A percentile compares a stretch with the other conserved stretches of the same genome.
phyloP scores from a whole-genome alignment of 495 filamentous ascomycete species.

The Extremus antarcticus region DNA sequence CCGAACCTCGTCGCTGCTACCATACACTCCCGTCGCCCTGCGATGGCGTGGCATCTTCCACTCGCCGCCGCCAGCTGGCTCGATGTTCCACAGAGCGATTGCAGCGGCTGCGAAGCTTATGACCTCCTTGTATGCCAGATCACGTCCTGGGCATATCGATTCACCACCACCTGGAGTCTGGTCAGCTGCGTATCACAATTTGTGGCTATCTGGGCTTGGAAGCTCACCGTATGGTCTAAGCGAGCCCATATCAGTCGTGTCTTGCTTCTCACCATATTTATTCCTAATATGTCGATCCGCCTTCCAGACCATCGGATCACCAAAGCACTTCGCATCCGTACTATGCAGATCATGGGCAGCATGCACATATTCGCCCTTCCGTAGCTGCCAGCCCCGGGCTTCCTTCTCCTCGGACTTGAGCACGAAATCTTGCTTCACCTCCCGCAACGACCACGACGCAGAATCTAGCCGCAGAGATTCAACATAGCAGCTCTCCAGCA shows the following conservation, averaged over 20 bases:
- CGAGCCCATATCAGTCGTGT: conserved; percentile 20
- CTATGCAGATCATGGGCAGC: conserved; percentile 42
- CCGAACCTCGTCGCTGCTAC: conserved; percentile 21
- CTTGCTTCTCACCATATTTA: conserved; percentile 22
- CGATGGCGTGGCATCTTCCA: conserved; percentile 27
- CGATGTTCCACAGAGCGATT: conserved; percentile 33
- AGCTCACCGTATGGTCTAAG: conserved; percentile 36
- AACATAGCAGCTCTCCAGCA: conserved; percentile 44
- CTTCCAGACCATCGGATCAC: conserved; percentile 40
- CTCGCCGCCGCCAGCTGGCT: conserved; percentile 20
- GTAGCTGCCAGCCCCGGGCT: conserved; percentile 33
- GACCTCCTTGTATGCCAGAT: conserved; percentile 30
- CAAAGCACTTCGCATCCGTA: conserved; percentile 38
- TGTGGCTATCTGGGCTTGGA: neutral
- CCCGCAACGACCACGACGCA: conserved; percentile 36
- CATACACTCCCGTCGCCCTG: conserved; percentile 23
- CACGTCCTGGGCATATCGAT: conserved; percentile 26
- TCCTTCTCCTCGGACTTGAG: conserved; percentile 35
- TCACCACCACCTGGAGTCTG: conserved; percentile 16
- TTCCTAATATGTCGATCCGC: conserved; percentile 39
- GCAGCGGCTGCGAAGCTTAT: conserved; percentile 31
- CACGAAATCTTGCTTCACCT: conserved; percentile 35
- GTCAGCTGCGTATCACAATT: neutral
- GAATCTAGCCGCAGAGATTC: conserved; percentile 45
- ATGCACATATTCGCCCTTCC: conserved; percentile 39